phyloP scores from a whole-genome alignment of 129 eudicot species.

The Tanacetum coccineum region DNA sequence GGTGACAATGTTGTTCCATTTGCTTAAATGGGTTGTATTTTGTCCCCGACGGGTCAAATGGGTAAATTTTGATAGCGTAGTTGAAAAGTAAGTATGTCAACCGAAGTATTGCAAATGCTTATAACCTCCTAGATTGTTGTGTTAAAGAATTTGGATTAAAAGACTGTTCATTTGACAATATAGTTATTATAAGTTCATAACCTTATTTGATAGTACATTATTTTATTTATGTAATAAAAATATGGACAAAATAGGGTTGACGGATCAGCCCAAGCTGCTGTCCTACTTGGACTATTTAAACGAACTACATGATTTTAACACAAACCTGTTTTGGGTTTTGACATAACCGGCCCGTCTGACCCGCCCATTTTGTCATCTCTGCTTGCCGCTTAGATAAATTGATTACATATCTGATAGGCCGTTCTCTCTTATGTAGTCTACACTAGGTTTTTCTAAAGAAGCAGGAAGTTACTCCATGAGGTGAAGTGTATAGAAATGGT shows the following conservation, averaged over 20 bases:
- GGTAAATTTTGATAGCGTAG: neutral
- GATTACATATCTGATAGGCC: constrained; percentile 3
- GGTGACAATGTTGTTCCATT: neutral
- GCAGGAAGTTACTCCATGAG: constrained; percentile 22
- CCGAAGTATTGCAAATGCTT: neutral
- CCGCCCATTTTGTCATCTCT: neutral
- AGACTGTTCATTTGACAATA: too few relatives aligned
- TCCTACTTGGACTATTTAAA: neutral
- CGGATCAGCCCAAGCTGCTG: neutral
- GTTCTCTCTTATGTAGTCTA: constrained; percentile 26
- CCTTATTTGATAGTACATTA: too few relatives aligned
- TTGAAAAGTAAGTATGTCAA: neutral
- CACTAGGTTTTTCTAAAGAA: constrained; percentile 28
- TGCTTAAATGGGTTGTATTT: neutral
- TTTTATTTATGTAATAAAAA: too few relatives aligned
- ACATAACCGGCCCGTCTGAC: neutral
- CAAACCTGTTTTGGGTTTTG: neutral
- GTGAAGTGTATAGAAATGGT: constrained; percentile 34
- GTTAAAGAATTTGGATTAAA: neutral
- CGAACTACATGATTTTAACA: neutral
- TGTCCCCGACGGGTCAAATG: too few relatives aligned
- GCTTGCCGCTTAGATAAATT: neutral
- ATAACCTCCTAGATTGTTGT: neutral
- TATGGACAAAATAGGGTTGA: too few relatives aligned
- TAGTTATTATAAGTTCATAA: too few relatives aligned